phyloP scores from a whole-genome alignment of 345 rosid genomes.

The Eucalyptus pumila region DNA sequence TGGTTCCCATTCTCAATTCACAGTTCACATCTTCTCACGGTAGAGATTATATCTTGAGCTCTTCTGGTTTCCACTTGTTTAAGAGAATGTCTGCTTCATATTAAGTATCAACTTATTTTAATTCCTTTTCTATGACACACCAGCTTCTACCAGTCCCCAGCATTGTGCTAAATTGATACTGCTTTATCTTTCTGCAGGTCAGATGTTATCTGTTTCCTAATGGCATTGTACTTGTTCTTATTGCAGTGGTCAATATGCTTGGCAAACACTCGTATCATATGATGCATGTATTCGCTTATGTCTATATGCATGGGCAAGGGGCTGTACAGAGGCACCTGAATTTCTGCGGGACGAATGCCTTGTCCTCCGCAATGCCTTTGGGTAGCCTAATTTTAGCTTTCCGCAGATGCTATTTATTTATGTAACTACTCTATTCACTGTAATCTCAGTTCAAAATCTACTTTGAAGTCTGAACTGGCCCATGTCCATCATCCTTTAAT shows the following conservation, averaged over 20 bases:
- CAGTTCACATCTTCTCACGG: neutral
- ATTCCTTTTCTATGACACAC: neutral
- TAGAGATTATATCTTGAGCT: neutral
- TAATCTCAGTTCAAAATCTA: neutral
- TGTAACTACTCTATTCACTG: neutral
- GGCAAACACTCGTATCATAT: slow-evolving; percentile 90
- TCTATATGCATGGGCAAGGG: slow-evolving; percentile 75
- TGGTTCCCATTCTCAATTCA: neutral
- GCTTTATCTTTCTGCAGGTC: neutral
- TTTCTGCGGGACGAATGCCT: slow-evolving; percentile 87
- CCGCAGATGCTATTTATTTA: neutral
- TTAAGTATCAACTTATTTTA: neutral
- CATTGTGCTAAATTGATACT: neutral
- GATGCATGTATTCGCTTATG: slow-evolving; percentile 94
- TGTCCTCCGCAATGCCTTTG: slow-evolving; percentile 84
- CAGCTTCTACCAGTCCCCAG: neutral
- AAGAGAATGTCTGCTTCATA: neutral
- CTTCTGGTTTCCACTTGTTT: neutral
- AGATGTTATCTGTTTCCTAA: neutral
- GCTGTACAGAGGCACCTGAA: slow-evolving; percentile 87
- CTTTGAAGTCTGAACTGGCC: neutral
- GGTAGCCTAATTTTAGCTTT: slow-evolving; percentile 32
- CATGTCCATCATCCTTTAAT: neutral
- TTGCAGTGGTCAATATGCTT: slow-evolving; percentile 74
- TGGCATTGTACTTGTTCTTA: neutral